Evolutionary conservation across 2,329 filamentous ascomycete genomes (phyloP).

Genomic region (Ceratocystis destructans): DNA sequence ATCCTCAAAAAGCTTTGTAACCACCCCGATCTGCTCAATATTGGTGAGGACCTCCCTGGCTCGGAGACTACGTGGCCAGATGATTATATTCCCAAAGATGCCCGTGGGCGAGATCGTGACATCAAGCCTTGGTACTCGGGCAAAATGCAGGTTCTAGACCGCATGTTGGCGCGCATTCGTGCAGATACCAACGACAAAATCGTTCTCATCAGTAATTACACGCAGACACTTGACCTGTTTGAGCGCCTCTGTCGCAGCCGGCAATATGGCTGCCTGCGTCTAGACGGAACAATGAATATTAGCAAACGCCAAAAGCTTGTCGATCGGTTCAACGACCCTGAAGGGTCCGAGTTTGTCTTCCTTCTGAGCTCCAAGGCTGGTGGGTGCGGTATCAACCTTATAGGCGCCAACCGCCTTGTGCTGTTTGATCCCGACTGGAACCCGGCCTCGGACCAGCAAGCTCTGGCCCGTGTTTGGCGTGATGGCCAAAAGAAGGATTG

Average conservation of each 20-base stretch:
- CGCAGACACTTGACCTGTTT: constrained; percentile 87
- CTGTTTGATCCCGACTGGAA: constrained; percentile 98
- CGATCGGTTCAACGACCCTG: constrained; percentile 91
- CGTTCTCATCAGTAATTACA: constrained; percentile 97
- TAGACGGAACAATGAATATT: constrained; percentile 96
- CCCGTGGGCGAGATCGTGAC: constrained; percentile 77
- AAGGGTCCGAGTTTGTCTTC: constrained; percentile 83
- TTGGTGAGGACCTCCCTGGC: constrained; percentile 72
- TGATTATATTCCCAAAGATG: constrained; percentile 78
- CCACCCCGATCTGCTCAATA: constrained; percentile 80
- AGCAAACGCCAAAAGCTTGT: constrained; percentile 95
- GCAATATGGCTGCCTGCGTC: constrained; percentile 70
- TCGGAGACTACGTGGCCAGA: constrained; percentile 69
- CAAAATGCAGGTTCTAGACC: constrained; percentile 96
- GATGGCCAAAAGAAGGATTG: constrained; percentile 99
- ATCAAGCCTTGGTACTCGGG: constrained; percentile 93
- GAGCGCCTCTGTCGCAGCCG: constrained; percentile 77
- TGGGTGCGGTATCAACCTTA: constrained; percentile 89
- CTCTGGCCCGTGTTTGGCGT: constrained; percentile 92
- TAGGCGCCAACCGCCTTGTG: constrained; percentile 85
- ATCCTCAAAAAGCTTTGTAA: constrained; percentile 98
- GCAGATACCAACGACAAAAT: constrained; percentile 98
- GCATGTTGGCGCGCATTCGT: constrained; percentile 90
- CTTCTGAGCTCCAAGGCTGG: constrained; percentile 94
- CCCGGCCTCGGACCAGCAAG: constrained; percentile 92